Evolutionary conservation across 441 rosid species (phyloP), one percentile per base, ranked within the genome.

Genomic region (Arabidopsis hybrid): DNA sequence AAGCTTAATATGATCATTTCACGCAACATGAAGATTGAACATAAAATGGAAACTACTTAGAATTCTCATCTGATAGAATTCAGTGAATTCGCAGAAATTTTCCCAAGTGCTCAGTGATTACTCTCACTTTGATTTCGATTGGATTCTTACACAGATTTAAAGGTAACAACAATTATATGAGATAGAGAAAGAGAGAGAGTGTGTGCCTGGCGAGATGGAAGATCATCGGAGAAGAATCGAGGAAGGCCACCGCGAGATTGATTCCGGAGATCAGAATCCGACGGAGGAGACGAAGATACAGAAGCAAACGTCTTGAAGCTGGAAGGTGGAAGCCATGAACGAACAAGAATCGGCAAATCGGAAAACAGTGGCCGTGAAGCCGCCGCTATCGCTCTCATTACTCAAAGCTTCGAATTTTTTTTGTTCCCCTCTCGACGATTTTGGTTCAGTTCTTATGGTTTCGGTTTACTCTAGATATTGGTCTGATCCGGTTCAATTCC

Each of bases 161-260:
- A 75, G 14, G n/a, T n/a, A 67, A 17, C 9, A 46, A 16, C 2
- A 73, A 56, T 31, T 38, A 38, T 11, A 40, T 1, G 10, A 57
- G 18, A 74, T 38, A 52, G 35, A 39, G 60, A 34, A 7, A 12
- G 17, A 12, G 49, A 39, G 66, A 3, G 5, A 1, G 64, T 36
- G 69, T 16, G 35, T 84, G 67, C 91, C 89, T 90, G 74, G 17
- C 77, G 78, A 40, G 89, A 40, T 29, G 96, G 96, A 61, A 90
- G 90, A 29, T 74, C 73, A 39, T 79, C 79, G 12, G 90, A 90
- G 80, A 85, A 90, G 87, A 90, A 90, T 57, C 92, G 92, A 70
- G 91, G 92, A n/a, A 85, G 85, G 39, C 87, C 88, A 12, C 90
- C 95, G 57, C 90, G 92, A 71, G 89, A 85, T 72, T 90, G 91